Base-by-base conservation (phyloP, 768 basidiomycete species). In the Suillus plorans region DNA sequence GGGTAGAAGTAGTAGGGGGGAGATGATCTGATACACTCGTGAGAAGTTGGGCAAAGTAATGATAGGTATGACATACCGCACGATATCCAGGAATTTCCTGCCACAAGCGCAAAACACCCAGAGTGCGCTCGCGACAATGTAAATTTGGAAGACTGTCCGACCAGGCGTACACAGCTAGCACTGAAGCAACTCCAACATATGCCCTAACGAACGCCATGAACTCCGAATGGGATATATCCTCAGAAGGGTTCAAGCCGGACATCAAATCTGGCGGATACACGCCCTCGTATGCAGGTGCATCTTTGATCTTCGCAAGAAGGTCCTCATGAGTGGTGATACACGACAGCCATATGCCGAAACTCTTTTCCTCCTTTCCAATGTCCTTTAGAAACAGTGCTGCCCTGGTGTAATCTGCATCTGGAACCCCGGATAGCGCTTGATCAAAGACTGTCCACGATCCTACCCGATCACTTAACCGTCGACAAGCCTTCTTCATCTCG, bases 101-200 rank as follows among this genome's bases (percentile, higher is more conserved):
- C 76, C 75, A 76, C 52, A 76, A 53, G 37, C 72, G 67, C 42
- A 93, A 64, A 18, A 92, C 80, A 8, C 83, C 85, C 9, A 93
- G 76, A 1, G 85, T 80, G 56, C 87, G 83, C 69, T 90, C 88
- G 13, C 89, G 83, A 70, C 89, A 89, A 14, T 76, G 76, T 63
- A 85, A 82, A 62, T 87, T 84, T 1, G 88, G 88, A 22, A 91
- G 77, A 72, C 90, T 91, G 69, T 93, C 92, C 14, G 91, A 85
- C 89, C 91, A 94, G 4, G 90, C 89, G 70, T 88, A 89, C 41
- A 90, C 89, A 2, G 86, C 86, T 16, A 94, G 76, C 16, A 91
- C 85, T 60, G 82, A 80, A 3, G 87, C 81, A 9, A 92, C 81
- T 1, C 92, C 92, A 56, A 92, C 76, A 66, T 84, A 86, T 0